These are phyloP conservation scores for Oryza brachyantha DNA, from an alignment of 176 grass and related monocot species.

Conservation along the genomic window DNA sequence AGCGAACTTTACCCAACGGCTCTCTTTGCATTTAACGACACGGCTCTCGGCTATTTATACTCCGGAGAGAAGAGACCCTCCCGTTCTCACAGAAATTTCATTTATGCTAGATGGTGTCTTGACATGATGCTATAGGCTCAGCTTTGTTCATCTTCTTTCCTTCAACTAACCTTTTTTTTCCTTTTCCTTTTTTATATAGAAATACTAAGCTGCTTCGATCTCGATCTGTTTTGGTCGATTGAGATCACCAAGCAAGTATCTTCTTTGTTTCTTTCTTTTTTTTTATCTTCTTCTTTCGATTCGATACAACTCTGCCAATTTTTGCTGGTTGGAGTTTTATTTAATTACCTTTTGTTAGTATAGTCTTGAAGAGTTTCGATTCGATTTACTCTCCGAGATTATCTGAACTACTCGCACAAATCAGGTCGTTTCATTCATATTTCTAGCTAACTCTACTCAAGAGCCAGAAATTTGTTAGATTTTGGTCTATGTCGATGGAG, in stretches of 20 bases:
- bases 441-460: neutral
- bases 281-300: too few relatives aligned
- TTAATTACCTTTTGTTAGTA: neutral
- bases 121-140: neutral
- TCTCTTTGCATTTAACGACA: neutral
- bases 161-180: neutral
- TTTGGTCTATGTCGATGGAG: slow-evolving; percentile 22
- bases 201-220: neutral
- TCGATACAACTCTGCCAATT: neutral
- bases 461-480: neutral
- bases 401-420: too few relatives aligned
- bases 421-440: neutral
- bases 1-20: slow-evolving; percentile 19
- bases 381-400: neutral
- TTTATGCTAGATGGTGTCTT: neutral
- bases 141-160: neutral
- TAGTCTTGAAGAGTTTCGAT: neutral
- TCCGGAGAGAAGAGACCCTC: neutral
- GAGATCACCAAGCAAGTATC: slow-evolving; percentile 19
- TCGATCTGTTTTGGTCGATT: slow-evolving; percentile 34
- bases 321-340: neutral
- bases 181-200: neutral
- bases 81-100: too few relatives aligned
- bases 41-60: neutral
- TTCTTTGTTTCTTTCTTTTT: neutral